Conservation (phyloP, 768 basidiomycete genomes). For the Mycena albidolilacea region DNA sequence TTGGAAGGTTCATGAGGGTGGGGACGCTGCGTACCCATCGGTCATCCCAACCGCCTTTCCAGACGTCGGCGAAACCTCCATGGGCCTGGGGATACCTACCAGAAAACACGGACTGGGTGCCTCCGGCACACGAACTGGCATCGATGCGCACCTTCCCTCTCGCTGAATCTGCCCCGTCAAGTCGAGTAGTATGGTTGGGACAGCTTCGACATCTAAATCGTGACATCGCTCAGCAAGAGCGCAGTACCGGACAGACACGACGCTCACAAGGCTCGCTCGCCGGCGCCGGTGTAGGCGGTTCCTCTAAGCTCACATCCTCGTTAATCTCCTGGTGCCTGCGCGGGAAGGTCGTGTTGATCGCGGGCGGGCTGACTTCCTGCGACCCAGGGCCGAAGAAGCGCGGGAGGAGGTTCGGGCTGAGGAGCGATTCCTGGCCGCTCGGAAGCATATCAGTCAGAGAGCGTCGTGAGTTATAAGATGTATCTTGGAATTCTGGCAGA, state of each 20-base stretch:
- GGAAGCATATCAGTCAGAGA: neutral
- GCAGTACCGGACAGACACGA: neutral
- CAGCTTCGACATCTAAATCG: constrained; percentile 31
- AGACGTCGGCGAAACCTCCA: constrained; percentile 63
- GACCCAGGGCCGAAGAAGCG: constrained; percentile 47
- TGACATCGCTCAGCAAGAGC: neutral
- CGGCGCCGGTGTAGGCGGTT: constrained; percentile 39
- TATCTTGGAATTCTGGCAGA: constrained; percentile 22
- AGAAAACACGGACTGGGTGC: constrained; percentile 24
- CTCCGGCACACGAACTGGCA: constrained; percentile 1
- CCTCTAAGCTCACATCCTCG: constrained; percentile 28
- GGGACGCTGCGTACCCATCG: constrained; percentile 28
- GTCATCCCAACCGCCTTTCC: constrained; percentile 54
- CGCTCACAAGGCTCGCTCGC: constrained; percentile 33
- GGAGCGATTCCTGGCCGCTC: constrained; percentile 45
- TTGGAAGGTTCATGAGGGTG: constrained; percentile 8
- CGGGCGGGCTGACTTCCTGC: constrained; percentile 37
- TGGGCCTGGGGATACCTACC: constrained; percentile 52
- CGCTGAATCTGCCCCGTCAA: constrained; percentile 50
- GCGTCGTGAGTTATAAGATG: neutral
- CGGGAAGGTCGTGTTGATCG: constrained; percentile 36
- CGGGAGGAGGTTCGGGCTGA: constrained; percentile 56
- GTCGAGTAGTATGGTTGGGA: constrained; percentile 43
- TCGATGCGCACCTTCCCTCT: constrained; percentile 43
- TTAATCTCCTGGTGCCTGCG: constrained; percentile 15